Base-by-base conservation (phyloP, 345 rosid species). In the Isatis tinctoria region DNA sequence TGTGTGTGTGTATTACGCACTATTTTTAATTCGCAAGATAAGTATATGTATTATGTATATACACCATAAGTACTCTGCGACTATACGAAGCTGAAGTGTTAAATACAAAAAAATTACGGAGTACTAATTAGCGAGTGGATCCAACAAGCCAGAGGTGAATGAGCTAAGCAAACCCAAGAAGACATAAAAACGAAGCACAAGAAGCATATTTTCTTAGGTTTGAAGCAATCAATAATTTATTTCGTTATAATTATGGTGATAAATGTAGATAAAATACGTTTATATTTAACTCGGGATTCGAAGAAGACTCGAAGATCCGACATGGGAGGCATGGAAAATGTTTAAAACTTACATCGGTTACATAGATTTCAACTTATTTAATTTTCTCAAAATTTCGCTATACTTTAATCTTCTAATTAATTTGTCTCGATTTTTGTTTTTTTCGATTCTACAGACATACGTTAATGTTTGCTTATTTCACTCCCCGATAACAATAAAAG, bases 401-500 rank as follows among this genome's bases (percentile, higher is more conserved):
- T 56, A 36, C 57, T 64, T 64, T 64, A 24, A 36, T 24, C 51
- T 3, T 58, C 53, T 59, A 63, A 45, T 64, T 56, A 45, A 64
- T 70, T 57, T 70, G 54, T 77, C 75, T 77, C 72, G 80, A 47
- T 77, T 37, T 35, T 64, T 77, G 76, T 28, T 57, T 77, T 57
- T 27, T 70, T 53, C 76, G 80, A 77, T 64, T 70, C 67, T 70
- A 77, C 76, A 77, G 80, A 77, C 80, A 77, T 77, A 77, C 80
- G 80, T 77, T 77, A 77, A 71, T 77, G 80, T 77, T 71, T 71
- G 76, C 80, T 77, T 70, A 76, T 62, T 69, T 43, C 79, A 69
- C 70, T 76, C 79, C 79, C 75, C 75, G 60, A 76, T 76, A 56
- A 6, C 17, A 69, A 62, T n/a, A 24, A 20, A 67, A 20, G 6